Percentiles rank a stretch among this genome's conserved stretches.
Conservation (phyloP, 2,329 filamentous ascomycete species). For the Dichotomopilus funicola region DNA sequence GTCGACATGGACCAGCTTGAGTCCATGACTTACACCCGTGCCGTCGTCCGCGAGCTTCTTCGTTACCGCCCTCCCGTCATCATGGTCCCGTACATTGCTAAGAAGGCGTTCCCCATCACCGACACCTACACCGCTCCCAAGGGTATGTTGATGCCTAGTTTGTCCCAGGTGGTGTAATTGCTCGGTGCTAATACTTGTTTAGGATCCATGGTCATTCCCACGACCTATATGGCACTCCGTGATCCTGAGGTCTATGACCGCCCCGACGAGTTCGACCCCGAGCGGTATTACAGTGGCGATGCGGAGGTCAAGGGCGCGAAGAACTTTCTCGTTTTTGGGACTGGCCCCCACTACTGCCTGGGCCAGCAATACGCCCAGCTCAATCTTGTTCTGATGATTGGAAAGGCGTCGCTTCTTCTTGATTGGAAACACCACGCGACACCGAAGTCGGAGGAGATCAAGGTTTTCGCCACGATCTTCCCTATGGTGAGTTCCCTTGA, state of each 20-base stretch:
- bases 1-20: slow-evolving; percentile 83
- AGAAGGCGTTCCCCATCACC: slow-evolving; percentile 91
- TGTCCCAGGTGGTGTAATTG: background rate
- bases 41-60: slow-evolving; percentile 83
- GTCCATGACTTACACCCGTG: slow-evolving; percentile 81
- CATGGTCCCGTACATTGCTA: slow-evolving; percentile 92
- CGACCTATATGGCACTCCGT: slow-evolving; percentile 82
- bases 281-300: slow-evolving; percentile 84
- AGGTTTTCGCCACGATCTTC: slow-evolving; percentile 98
- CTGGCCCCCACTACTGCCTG: slow-evolving; percentile 92
- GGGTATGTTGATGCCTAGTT: slow-evolving; percentile 41
- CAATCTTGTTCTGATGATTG: slow-evolving; percentile 83
- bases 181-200: background rate
- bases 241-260: slow-evolving; percentile 89
- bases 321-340: slow-evolving; percentile 96
- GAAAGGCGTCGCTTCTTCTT: slow-evolving; percentile 78
- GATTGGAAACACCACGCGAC: slow-evolving; percentile 90
- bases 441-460: slow-evolving; percentile 81
- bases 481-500: slow-evolving; percentile 62
- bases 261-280: slow-evolving; percentile 82
- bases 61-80: slow-evolving; percentile 93
- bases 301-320: slow-evolving; percentile 80
- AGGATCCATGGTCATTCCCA: slow-evolving; percentile 90
- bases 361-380: slow-evolving; percentile 87
- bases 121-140: slow-evolving; percentile 87